Conservation (phyloP, 805 yeast species). For the Starmerella etchellsii region DNA sequence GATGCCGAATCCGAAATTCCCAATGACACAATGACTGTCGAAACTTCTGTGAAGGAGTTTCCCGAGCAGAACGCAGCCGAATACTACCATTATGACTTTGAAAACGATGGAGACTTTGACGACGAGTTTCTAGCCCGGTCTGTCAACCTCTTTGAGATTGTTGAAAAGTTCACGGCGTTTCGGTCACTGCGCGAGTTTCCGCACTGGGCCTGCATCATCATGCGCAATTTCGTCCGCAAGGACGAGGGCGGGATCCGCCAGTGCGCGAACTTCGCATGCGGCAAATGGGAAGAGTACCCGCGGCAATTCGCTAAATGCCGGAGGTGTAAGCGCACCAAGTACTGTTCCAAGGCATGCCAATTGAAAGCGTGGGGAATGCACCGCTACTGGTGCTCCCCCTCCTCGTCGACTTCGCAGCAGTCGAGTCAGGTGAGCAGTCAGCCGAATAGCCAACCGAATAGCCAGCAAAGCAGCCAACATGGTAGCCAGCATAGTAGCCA, state of each 20-base stretch:
- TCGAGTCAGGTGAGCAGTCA: too few species aligned
- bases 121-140: constrained; percentile 35
- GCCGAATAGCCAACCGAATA: too few species aligned
- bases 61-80: constrained; percentile 1
- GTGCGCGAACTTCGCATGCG: constrained; percentile 87
- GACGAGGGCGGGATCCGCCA: constrained; percentile 81
- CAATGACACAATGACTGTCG: background rate
- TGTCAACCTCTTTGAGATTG: constrained; percentile 70
- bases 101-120: constrained; percentile 28
- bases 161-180: constrained; percentile 73
- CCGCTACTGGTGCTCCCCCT: constrained; percentile 69
- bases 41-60: background rate
- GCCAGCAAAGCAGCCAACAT: background rate
- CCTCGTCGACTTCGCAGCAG: constrained; percentile 10
- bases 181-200: constrained; percentile 66
- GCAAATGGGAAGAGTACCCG: constrained; percentile 84
- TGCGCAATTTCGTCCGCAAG: constrained; percentile 88
- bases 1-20: background rate
- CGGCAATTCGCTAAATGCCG: constrained; percentile 91
- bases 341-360: constrained; percentile 88
- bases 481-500: too few species aligned
- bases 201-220: constrained; percentile 96
- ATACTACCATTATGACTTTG: constrained; percentile 28
- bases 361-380: constrained; percentile 85
- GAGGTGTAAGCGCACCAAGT: constrained; percentile 86